A percentile compares a stretch with the other conserved stretches of the same genome.
These are phyloP conservation scores for Talaromyces sp. DNA, from an alignment of 2,329 filamentous ascomycete genomes.

Conservation along the genomic window DNA sequence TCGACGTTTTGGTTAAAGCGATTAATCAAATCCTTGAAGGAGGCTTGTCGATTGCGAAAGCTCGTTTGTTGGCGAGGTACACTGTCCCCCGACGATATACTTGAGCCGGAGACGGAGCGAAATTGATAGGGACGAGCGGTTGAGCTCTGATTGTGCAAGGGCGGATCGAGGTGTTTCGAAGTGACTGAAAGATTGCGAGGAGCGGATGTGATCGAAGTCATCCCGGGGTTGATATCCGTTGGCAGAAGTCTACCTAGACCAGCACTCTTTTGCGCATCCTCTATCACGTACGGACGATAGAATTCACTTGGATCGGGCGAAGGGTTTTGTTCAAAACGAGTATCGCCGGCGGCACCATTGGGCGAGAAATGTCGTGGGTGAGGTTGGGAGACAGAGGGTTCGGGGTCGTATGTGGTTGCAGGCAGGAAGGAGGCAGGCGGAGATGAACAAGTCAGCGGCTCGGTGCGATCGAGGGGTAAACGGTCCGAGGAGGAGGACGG, in stretches of 20 bases:
- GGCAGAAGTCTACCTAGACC: conserved; percentile 15
- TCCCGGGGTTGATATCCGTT: conserved; percentile 16
- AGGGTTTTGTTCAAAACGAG: conserved; percentile 17
- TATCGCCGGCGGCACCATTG: conserved; percentile 2
- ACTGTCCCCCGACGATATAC: conserved; percentile 14
- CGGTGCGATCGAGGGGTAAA: conserved; percentile 20
- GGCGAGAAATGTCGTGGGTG: background rate
- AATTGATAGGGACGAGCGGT: conserved; percentile 18
- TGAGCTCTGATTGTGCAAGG: conserved; percentile 15
- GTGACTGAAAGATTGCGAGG: conserved; percentile 9
- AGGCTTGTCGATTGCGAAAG: conserved; percentile 49
- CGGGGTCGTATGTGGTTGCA: conserved; percentile 22
- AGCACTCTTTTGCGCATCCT: conserved; percentile 21
- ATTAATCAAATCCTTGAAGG: conserved; percentile 73
- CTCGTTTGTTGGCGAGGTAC: conserved; percentile 14
- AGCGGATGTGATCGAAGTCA: conserved; percentile 15
- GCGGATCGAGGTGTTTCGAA: conserved; percentile 19
- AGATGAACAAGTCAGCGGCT: conserved; percentile 23
- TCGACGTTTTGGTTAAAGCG: conserved; percentile 64
- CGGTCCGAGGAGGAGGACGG: conserved; percentile 20
- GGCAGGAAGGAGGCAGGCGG: conserved; percentile 18
- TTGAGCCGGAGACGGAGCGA: conserved; percentile 28
- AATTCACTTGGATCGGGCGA: conserved; percentile 47
- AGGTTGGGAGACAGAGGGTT: background rate
- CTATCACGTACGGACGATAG: conserved; percentile 41